A percentile compares a stretch with the other conserved stretches of the same genome.
Evolutionary conservation across 441 rosid genomes (phyloP).

Genomic region (Bruguiera hainesii): DNA sequence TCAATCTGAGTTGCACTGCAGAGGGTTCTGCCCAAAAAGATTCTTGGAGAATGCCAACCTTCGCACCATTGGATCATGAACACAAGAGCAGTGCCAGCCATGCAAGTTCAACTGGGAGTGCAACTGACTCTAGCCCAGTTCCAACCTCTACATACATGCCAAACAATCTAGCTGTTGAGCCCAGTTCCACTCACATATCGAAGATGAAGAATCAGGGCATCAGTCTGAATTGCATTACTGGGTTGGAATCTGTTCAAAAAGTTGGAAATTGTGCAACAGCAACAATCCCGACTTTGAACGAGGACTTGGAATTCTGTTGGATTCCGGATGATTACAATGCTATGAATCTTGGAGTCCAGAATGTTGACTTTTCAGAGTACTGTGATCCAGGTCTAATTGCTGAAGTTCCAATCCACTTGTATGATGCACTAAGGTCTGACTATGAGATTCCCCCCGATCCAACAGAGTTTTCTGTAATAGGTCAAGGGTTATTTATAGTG

Average conservation of each 20-base stretch:
- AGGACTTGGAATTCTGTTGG: conserved; percentile 49
- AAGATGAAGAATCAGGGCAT: conserved; percentile 37
- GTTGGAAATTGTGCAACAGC: conserved; percentile 33
- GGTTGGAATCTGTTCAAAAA: conserved; percentile 37
- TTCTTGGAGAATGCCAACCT: conserved; percentile 32
- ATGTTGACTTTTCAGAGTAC: conserved; percentile 41
- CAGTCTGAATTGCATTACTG: conserved; percentile 31
- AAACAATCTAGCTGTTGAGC: conserved; percentile 36
- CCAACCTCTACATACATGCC: conserved; percentile 31
- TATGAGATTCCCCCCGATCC: conserved; percentile 55
- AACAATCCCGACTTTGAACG: conserved; percentile 38
- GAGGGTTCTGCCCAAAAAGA: conserved; percentile 37
- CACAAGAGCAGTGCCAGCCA: conserved; percentile 12
- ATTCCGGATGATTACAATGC: conserved; percentile 46
- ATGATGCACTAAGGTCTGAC: conserved; percentile 53
- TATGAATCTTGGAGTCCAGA: conserved; percentile 49
- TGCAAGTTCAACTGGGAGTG: conserved; percentile 18
- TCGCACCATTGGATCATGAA: conserved; percentile 32
- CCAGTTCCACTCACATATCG: conserved; percentile 29
- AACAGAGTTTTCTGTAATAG: conserved; percentile 53
- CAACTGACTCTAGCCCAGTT: conserved; percentile 27
- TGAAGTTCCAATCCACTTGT: conserved; percentile 48
- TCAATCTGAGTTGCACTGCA: conserved; percentile 31
- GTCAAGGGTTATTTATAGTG: conserved; percentile 63
- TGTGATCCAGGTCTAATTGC: conserved; percentile 33